These are phyloP conservation scores for Diaporthe vexans DNA, from an alignment of 2,329 filamentous ascomycete genomes.

Conservation along the genomic window DNA sequence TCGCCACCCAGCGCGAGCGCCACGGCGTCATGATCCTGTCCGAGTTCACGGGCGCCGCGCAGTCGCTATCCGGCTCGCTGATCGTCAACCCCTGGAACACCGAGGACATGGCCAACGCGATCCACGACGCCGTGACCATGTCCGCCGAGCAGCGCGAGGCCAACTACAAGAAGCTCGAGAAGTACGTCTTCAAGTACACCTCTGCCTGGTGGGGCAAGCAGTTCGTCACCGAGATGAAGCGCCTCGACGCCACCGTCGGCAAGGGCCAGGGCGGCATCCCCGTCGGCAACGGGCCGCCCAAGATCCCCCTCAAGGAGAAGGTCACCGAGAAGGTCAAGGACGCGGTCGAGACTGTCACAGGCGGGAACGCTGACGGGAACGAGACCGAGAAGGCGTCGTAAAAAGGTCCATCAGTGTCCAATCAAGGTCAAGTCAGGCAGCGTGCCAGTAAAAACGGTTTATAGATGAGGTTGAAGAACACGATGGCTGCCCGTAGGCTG, in stretches of 20 bases:
- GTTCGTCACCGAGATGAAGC: constrained; percentile 87
- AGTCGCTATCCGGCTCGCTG: constrained; percentile 91
- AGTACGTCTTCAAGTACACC: constrained; percentile 98
- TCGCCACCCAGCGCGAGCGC: constrained; percentile 89
- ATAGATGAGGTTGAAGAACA: background rate
- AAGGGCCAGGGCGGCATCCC: constrained; percentile 43
- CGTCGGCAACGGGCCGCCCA: constrained; percentile 37
- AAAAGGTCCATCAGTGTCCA: background rate
- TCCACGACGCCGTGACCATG: constrained; percentile 98
- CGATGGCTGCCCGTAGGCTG: background rate
- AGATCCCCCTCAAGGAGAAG: constrained; percentile 42
- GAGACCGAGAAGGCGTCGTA: constrained; percentile 34
- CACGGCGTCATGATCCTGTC: constrained; percentile 96
- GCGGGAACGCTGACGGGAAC: constrained; percentile 2
- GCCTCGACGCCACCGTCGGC: constrained; percentile 54
- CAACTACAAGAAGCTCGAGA: constrained; percentile 92
- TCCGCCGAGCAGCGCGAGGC: constrained; percentile 85
- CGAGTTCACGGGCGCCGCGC: constrained; percentile 95
- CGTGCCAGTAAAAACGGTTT: no score
- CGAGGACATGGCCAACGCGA: constrained; percentile 91
- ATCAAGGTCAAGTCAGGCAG: background rate
- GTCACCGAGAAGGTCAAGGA: constrained; percentile 36
- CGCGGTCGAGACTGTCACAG: constrained; percentile 37
- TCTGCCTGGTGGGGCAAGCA: constrained; percentile 97
- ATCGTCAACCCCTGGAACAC: constrained; percentile 99